Evolutionary conservation across 768 basidiomycete genomes (phyloP).

Genomic region (Tephrocybe rancida): DNA sequence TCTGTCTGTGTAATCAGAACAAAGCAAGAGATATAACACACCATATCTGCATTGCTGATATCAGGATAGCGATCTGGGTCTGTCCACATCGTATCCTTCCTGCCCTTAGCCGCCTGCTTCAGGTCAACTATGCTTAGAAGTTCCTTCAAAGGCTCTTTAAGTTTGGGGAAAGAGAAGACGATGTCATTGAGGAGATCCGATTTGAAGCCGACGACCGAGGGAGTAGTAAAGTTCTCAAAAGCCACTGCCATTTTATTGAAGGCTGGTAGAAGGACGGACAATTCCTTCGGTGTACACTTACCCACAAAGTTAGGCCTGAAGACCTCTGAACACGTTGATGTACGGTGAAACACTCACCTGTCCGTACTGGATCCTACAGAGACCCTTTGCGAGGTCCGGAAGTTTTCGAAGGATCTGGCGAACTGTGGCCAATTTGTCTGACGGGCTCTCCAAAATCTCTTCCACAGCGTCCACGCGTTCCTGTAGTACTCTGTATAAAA

Average conservation of each 20-base stretch:
- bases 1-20: conserved; percentile 4
- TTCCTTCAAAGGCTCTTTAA: conserved; percentile 54
- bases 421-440: conserved; percentile 65
- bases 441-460: conserved; percentile 70
- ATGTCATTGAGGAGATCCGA: conserved; percentile 74
- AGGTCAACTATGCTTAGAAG: conserved; percentile 61
- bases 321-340: neutral
- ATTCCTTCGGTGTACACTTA: conserved; percentile 84
- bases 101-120: conserved; percentile 63
- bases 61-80: conserved; percentile 46
- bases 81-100: conserved; percentile 73
- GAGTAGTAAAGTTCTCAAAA: conserved; percentile 51
- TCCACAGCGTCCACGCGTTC: conserved; percentile 83
- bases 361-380: conserved; percentile 89
- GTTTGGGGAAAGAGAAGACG: conserved; percentile 64
- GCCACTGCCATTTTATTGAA: conserved; percentile 70
- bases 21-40: conserved; percentile 32
- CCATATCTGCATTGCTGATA: conserved; percentile 62
- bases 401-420: conserved; percentile 68
- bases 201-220: conserved; percentile 55
- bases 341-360: conserved; percentile 52
- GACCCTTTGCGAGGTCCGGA: conserved; percentile 87
- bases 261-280: conserved; percentile 73
- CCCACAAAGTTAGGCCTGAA: neutral
- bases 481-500: conserved; percentile 59